These are phyloP conservation scores for Blepharisma undulans DNA, from an alignment of 169 alveolate genomes.

Conservation along the genomic window DNA sequence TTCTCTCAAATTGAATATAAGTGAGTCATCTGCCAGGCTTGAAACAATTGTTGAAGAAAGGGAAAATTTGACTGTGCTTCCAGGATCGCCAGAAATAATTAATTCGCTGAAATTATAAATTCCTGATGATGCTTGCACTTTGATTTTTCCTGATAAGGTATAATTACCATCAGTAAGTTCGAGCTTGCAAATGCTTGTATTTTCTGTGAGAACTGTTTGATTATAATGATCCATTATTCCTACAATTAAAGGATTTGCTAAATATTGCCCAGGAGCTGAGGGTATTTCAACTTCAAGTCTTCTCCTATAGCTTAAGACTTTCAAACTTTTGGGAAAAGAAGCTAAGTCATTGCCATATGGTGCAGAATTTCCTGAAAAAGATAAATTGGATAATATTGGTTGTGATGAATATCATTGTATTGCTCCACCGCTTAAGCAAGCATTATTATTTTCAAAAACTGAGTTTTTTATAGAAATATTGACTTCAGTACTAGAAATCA, in stretches of 20 bases:
- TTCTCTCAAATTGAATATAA: background rate
- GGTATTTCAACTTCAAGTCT: background rate
- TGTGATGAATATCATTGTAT: background rate
- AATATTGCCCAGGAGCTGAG: constrained; percentile 4
- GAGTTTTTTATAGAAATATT: background rate
- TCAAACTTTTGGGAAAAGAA: background rate
- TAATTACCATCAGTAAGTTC: background rate
- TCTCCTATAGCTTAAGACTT: background rate
- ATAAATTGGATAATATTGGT: background rate
- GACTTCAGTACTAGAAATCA: background rate
- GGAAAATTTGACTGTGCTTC: background rate
- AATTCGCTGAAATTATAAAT: background rate
- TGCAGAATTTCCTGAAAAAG: background rate
- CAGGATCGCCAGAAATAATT: background rate
- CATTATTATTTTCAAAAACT: background rate
- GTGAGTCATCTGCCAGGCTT: background rate
- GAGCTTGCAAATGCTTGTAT: background rate
- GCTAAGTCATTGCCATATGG: constrained; percentile 16
- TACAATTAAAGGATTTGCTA: background rate
- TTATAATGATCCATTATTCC: background rate
- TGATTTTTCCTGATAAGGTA: background rate
- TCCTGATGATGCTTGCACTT: constrained; percentile 7
- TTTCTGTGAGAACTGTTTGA: background rate
- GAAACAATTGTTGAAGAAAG: background rate
- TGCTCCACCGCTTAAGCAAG: constrained; percentile 14